Percentiles rank a stretch among this genome's conserved stretches.
phyloP scores from a whole-genome alignment of 805 yeast species.

The Myxozyma udenii region DNA sequence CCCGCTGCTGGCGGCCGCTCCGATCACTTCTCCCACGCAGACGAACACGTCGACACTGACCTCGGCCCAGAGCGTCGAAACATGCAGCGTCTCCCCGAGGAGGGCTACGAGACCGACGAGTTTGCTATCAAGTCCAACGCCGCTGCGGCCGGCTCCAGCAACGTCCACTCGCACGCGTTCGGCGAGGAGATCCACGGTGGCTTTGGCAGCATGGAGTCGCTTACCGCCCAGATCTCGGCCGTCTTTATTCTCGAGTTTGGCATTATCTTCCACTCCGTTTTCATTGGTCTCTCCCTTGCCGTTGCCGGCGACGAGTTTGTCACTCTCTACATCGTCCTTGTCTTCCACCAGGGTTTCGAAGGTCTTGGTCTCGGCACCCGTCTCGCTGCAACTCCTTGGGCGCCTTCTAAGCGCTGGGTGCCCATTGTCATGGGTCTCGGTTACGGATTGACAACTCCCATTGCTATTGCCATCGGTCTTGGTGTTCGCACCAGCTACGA shows the following conservation, averaged over 20 bases:
- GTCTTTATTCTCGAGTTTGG: slow-evolving; percentile 71
- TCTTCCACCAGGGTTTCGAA: slow-evolving; percentile 64
- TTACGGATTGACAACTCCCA: slow-evolving; percentile 62
- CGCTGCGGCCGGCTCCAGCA: background rate
- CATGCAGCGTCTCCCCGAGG: slow-evolving; percentile 9
- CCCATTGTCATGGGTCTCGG: slow-evolving; percentile 53
- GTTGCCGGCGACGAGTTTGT: slow-evolving; percentile 74
- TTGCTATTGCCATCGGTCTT: slow-evolving; percentile 69
- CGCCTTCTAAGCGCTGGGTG: slow-evolving; percentile 44
- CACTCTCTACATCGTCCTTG: slow-evolving; percentile 59
- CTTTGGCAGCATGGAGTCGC: slow-evolving; percentile 7
- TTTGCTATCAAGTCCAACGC: background rate
- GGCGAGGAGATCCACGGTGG: background rate
- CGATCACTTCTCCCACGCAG: slow-evolving; percentile 25
- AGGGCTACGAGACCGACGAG: background rate
- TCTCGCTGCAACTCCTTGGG: slow-evolving; percentile 58
- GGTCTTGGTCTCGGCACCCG: slow-evolving; percentile 78
- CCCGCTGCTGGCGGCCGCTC: slow-evolving; percentile 1
- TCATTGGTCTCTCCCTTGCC: slow-evolving; percentile 74
- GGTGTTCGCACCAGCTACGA: slow-evolving; percentile 61
- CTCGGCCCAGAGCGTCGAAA: slow-evolving; percentile 9
- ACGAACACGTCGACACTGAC: slow-evolving; percentile 27
- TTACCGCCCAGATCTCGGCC: slow-evolving; percentile 39
- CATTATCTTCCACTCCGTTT: slow-evolving; percentile 76
- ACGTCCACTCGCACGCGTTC: background rate